phyloP scores from a whole-genome alignment of 192 early-diverging fungal species.

The Funneliformis mosseae region DNA sequence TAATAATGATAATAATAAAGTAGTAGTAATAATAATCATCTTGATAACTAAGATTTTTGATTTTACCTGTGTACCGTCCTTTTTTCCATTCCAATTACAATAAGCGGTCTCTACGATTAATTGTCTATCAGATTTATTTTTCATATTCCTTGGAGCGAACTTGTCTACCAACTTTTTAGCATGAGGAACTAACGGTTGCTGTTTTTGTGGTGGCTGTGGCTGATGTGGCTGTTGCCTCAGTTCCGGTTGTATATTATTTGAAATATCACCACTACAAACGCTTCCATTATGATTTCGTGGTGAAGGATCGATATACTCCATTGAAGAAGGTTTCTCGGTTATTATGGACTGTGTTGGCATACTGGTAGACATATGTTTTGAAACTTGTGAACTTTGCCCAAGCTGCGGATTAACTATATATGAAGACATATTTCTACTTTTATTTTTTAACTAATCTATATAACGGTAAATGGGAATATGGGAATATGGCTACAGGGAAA shows the following conservation, averaged over 20 bases:
- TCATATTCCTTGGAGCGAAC: conserved; percentile 15
- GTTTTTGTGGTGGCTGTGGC: background rate
- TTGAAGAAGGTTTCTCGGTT: background rate
- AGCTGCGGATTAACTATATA: background rate
- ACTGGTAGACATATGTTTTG: background rate
- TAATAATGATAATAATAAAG: background rate
- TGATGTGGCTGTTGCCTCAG: conserved; percentile 7
- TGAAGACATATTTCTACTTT: background rate
- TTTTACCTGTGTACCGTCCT: background rate
- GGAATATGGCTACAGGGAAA: too few relatives aligned
- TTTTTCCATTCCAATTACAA: conserved; percentile 8
- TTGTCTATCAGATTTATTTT: conserved; percentile 28
- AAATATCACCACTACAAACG: background rate
- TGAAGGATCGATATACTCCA: background rate
- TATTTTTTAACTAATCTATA: background rate
- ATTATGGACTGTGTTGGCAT: conserved; percentile 3
- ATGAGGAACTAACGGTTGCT: background rate
- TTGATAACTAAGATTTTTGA: background rate
- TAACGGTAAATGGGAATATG: background rate
- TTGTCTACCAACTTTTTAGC: conserved; percentile 29
- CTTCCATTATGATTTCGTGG: background rate
- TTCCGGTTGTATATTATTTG: too few relatives aligned
- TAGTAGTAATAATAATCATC: background rate
- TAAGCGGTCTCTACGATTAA: conserved; percentile 26
- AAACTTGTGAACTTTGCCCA: background rate